These are phyloP conservation scores for Termitomyces sp. DNA, from an alignment of 768 basidiomycete genomes.

Conservation along the genomic window DNA sequence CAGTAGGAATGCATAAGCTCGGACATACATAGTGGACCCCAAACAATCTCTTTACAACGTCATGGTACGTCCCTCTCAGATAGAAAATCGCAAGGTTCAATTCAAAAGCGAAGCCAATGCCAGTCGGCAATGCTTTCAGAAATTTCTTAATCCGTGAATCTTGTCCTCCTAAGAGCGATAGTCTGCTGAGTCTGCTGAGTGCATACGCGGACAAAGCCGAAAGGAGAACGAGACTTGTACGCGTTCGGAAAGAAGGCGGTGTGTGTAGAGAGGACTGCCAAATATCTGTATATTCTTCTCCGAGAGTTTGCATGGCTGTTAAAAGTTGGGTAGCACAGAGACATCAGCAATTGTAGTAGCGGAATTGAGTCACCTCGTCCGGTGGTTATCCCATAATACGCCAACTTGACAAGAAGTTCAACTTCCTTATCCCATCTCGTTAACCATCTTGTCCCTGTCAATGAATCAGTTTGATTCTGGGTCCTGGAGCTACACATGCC, in stretches of 20 bases:
- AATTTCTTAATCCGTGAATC: constrained; percentile 28
- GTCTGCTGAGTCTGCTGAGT: constrained; percentile 41
- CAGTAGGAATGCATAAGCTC: background rate
- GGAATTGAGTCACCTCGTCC: constrained; percentile 54
- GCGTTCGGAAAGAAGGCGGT: constrained; percentile 40
- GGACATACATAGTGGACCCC: constrained; percentile 60
- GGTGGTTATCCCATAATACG: constrained; percentile 71
- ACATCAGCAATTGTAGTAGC: background rate
- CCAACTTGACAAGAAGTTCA: constrained; percentile 58
- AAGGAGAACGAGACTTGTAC: constrained; percentile 56
- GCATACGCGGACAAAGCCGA: constrained; percentile 63
- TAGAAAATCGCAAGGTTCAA: constrained; percentile 81
- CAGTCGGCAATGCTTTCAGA: constrained; percentile 38
- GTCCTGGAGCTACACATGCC: constrained; percentile 1
- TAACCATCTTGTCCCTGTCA: constrained; percentile 72
- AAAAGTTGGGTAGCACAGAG: background rate
- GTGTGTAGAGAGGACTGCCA: constrained; percentile 47
- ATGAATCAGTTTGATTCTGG: constrained; percentile 1
- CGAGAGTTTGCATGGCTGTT: constrained; percentile 73
- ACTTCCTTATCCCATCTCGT: constrained; percentile 79
- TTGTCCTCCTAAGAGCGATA: constrained; percentile 29
- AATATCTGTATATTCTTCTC: constrained; percentile 88
- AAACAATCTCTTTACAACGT: constrained; percentile 59
- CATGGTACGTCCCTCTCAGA: constrained; percentile 74
- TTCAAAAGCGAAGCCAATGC: constrained; percentile 56